Percentiles rank a stretch among this genome's conserved stretches.
phyloP scores from a whole-genome alignment of 306 rosid species.

The Hylodesmum podocarpum region DNA sequence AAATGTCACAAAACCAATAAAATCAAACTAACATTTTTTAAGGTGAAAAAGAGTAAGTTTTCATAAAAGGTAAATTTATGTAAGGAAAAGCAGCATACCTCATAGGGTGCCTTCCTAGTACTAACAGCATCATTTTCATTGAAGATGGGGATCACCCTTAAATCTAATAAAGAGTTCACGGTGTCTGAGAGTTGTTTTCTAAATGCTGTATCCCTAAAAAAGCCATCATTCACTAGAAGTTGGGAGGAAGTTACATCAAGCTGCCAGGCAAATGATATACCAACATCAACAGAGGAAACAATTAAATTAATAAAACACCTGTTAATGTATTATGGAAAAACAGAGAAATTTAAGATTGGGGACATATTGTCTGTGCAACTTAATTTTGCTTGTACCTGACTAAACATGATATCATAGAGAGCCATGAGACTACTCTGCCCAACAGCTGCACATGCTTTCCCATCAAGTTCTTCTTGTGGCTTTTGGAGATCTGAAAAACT shows the following conservation, averaged over 20 bases:
- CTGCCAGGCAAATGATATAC: constrained; percentile 40
- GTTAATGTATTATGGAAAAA: neutral
- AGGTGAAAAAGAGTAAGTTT: neutral
- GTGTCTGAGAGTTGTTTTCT: constrained; percentile 80
- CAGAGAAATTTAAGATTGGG: neutral
- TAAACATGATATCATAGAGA: constrained; percentile 87
- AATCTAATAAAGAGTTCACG: constrained; percentile 53
- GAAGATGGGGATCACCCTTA: constrained; percentile 85
- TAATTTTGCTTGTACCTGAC: constrained; percentile 54
- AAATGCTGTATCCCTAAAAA: constrained; percentile 65
- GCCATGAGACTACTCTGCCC: constrained; percentile 98
- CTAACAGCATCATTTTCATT: constrained; percentile 95
- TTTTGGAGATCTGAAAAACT: constrained; percentile 89
- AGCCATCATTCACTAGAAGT: constrained; percentile 86
- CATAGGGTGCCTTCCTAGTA: constrained; percentile 78
- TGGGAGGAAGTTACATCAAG: constrained; percentile 93
- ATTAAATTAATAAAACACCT: neutral
- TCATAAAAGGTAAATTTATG: neutral
- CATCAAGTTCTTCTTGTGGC: constrained; percentile 71
- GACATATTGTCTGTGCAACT: neutral
- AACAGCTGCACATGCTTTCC: constrained; percentile 92
- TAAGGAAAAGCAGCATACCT: constrained; percentile 47
- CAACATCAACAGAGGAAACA: constrained; percentile 14
- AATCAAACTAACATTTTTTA: neutral
- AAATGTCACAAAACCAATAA: neutral